Evolutionary conservation across 257 asterid species (phyloP), one percentile per base, ranked within the genome.

Genomic region (Nicotiana undulata): DNA sequence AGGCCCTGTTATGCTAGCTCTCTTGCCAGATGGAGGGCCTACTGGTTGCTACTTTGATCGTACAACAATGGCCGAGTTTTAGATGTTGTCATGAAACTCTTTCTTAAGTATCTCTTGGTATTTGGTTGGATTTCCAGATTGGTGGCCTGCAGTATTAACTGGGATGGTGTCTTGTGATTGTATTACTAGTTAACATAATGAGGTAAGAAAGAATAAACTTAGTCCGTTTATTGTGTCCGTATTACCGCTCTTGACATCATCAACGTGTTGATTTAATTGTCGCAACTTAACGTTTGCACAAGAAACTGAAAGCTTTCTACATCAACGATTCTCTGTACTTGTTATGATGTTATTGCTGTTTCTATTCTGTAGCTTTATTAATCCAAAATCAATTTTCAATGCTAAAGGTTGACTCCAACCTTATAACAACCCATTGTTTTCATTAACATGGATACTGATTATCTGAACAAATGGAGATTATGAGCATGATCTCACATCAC

Each of bases 41-140:
- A 89, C 89, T 4, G 97, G 97, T 9, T 70, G 91, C 86, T 94
- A 94, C 79, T 94, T 92, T 77, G 95, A 94, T 83, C 87, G 83
- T 10, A 91, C 93, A 6, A 70, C 80, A 65, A 34, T 87, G n/a
- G 89, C 88, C 18, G 85, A 85, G 75, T 94, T 94, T 83, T 92
- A 91, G 77, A 40, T 40, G 24, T 1, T 17, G 24, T 55, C 61
- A 18, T 55, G 22, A 16, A 18, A 40, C 46, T 40, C 0, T 40
- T 40, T 8, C 11, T 37, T 1, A 37, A 6, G 28, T 0, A 3
- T n/a, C 29, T 67, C 29, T 34, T 37, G 55, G 76, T 6, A 20
- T 40, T 40, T 37, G 32, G 32, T 34, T 67, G 29, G 5, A 34
- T 10, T 34, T 67, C 9, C 20, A 40, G 46, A 40, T 40, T 40